Conservation (phyloP, 2,329 filamentous ascomycete genomes). For the Neonectria hederae region DNA sequence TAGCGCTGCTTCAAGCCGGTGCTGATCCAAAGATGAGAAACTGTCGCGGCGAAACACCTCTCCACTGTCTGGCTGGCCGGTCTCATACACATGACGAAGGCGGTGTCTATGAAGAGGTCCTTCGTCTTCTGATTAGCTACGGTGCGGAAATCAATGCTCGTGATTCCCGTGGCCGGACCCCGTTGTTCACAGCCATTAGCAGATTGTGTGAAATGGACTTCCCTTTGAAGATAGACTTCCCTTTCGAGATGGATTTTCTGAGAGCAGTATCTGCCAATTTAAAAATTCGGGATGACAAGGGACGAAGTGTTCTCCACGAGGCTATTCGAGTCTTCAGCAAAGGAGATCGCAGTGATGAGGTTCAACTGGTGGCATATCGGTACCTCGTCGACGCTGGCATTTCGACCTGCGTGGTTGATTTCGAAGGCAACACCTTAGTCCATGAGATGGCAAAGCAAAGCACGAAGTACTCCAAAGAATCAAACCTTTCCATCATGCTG, state of each 20-base stretch:
- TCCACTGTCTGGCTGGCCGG: slow-evolving; percentile 17
- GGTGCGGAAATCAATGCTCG: slow-evolving; percentile 20
- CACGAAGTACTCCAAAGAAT: too few species aligned
- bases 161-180: slow-evolving; percentile 20
- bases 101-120: neutral
- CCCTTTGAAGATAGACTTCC: neutral
- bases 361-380: neutral
- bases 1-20: slow-evolving; percentile 1
- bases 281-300: slow-evolving; percentile 9
- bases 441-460: slow-evolving; percentile 24
- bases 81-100: neutral
- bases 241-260: neutral
- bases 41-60: slow-evolving; percentile 22
- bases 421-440: slow-evolving; percentile 28
- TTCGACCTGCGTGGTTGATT: slow-evolving; percentile 22
- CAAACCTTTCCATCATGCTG: neutral
- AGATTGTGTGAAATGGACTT: neutral
- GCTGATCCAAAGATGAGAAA: slow-evolving; percentile 7
- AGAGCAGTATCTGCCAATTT: slow-evolving; percentile 14
- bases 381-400: slow-evolving; percentile 21
- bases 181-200: slow-evolving; percentile 15
- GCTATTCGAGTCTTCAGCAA: neutral
- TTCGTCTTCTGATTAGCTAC: neutral
- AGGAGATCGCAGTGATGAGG: neutral
- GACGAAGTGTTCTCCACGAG: slow-evolving; percentile 26